Conservation (phyloP, 1,139 yeast genomes). For the Debaryomyces sp. region DNA sequence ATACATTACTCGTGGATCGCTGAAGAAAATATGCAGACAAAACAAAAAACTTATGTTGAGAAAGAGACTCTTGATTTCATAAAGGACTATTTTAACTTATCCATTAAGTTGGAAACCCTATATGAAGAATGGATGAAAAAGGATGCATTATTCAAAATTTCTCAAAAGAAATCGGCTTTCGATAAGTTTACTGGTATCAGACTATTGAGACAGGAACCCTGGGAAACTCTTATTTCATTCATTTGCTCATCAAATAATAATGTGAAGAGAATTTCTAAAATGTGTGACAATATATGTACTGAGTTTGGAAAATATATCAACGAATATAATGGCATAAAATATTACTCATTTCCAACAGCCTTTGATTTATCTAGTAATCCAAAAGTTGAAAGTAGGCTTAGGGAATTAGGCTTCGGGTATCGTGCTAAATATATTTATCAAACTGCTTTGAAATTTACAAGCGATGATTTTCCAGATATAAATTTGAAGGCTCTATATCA, state of each 20-base stretch:
- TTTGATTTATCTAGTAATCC: constrained; percentile 40
- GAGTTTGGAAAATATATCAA: constrained; percentile 71
- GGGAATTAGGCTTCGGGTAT: constrained; percentile 82
- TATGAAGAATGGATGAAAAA: constrained; percentile 62
- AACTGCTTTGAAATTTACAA: constrained; percentile 59
- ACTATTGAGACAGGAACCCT: constrained; percentile 89
- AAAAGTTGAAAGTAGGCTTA: constrained; percentile 45
- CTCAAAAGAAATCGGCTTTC: constrained; percentile 35
- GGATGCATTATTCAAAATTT: constrained; percentile 51
- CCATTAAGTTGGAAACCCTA: constrained; percentile 54
- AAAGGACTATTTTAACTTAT: constrained; percentile 69
- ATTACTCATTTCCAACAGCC: constrained; percentile 78
- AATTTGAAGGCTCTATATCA: constrained; percentile 31
- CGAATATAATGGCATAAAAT: constrained; percentile 55
- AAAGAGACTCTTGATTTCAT: constrained; percentile 49
- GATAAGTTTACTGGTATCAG: constrained; percentile 68
- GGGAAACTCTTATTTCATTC: constrained; percentile 90
- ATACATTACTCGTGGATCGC: constrained; percentile 36
- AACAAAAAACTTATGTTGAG: constrained; percentile 7
- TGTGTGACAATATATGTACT: constrained; percentile 81
- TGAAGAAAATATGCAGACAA: constrained; percentile 11
- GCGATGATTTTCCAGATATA: constrained; percentile 40
- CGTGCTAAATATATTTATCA: constrained; percentile 84
- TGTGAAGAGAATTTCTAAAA: constrained; percentile 87
- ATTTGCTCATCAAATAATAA: constrained; percentile 97